Evolutionary conservation across 148 eudicot genomes (phyloP), one percentile per base, ranked within the genome.

Genomic region (Fagopyrum tataricum): DNA sequence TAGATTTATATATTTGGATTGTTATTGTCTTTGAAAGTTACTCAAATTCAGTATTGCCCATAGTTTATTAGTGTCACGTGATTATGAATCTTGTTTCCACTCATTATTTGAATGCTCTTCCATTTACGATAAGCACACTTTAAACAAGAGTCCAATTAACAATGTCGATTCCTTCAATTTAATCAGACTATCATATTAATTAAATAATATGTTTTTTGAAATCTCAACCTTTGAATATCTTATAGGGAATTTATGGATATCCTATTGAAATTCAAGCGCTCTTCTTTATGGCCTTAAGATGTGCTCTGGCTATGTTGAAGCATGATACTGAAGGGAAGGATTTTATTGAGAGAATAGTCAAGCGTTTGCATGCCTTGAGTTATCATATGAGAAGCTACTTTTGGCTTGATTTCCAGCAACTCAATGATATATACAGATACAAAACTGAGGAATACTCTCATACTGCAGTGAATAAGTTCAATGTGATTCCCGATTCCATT

Each of bases 371-470:
- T 56, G 93, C 93, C 69, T 79, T 89, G 77, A 89, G 88, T 70
- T 89, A 78, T 74, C 93, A 89, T 77, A 87, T 89, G 87, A 80
- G 93, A 64, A 83, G 87, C 73, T 89, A 89, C 82, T 89, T 87
- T 70, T 89, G 93, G 93, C 84, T 89, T 44, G 93, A 89, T 72
- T 85, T 89, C 61, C 87, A 82, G 77, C 93, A 87, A 42, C 66
- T 89, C 72, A 89, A 89, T 66, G 90, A 84, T 75, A 79, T 89
- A 15, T 89, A 89, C 39, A 88, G 93, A 55, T 89, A 89, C 72
- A 89, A 89, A 76, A 89, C 93, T 0, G 93, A 89, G 74, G 90
- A 89, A 66, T 89, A 89, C 72, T 89, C 93, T 70, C 93, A 89
- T 68, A 89, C 93, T 56, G 93, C 93, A 13, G 93, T 89, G 66